Base-by-base conservation (phyloP, 2,329 filamentous ascomycete species). In the Aureobasidium sp. region DNA sequence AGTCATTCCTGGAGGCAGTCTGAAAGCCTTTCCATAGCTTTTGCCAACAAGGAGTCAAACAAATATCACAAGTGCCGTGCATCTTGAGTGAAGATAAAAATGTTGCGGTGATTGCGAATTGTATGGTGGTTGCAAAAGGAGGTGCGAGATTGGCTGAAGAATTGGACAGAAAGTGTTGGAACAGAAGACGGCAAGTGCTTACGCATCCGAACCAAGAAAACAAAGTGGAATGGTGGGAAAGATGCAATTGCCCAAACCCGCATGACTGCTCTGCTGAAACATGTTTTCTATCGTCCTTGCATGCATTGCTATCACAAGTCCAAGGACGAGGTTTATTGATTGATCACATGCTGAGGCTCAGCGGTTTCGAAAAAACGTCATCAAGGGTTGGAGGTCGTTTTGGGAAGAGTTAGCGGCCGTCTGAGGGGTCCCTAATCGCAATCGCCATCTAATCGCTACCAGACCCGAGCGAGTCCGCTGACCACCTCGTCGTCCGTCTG, bases 1-100 rank as follows among this genome's bases (percentile, higher is more conserved):
- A 62, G 61, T 62, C 61, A 56, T 62, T 57, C 57, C 26, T 41
- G 57, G 43, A 59, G 27, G 32, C n/a, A 48, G 39, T 36, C 4
- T 57, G 39, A 29, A 46, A 57, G 43, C 32, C 37, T 13, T n/a
- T 59, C 20, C 27, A 29, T 59, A 59, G 55, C 55, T 59, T 43
- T 47, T 29, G 43, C 32, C 27, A 27, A 47, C 32, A 34, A 29
- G n/a, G 32, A 43, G 48, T 39, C 24, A 2, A 39, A 27, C 34
- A 39, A 37, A 43, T 1, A 53, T 5, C 6, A 34, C 8, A 34
- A 24, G 47, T 10, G 8, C 26, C 20, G 15, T 52, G 8, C 39
- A 29, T 47, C 5, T 29, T 13, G 13, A 8, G 20, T 10, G 15
- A 52, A 52, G 50, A 26, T 29, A 47, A 15, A 27, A 29, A 0